phyloP scores from a whole-genome alignment of 208 protist genomes.

The Leptomonas pyrrhocoris region DNA sequence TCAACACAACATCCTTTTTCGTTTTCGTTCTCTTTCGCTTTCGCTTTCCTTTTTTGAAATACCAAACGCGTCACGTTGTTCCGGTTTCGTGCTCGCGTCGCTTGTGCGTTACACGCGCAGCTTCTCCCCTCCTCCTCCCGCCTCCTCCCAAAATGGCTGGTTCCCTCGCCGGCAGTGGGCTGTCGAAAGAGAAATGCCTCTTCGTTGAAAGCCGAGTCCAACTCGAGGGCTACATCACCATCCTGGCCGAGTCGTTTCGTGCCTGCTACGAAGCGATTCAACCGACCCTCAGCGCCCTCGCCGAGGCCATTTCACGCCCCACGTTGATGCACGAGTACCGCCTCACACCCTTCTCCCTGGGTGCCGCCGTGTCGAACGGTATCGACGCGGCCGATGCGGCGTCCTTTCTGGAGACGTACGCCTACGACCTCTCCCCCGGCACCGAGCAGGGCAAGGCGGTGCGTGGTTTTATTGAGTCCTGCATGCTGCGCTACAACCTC shows the following conservation, averaged over 20 bases:
- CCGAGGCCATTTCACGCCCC: constrained; percentile 95
- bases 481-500: constrained; percentile 82
- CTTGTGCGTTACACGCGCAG: no score
- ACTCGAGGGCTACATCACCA: constrained; percentile 52
- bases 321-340: constrained; percentile 97
- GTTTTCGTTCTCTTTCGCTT: constrained; percentile 8
- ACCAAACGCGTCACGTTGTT: background rate
- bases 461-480: constrained; percentile 62
- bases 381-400: constrained; percentile 91
- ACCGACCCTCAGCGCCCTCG: constrained; percentile 70
- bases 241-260: constrained; percentile 82
- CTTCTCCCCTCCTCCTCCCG: background rate
- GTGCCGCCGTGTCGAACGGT: constrained; percentile 96
- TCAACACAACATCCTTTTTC: background rate
- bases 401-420: constrained; percentile 73
- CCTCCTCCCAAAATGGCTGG: background rate
- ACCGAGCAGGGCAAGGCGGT: constrained; percentile 29
- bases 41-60: constrained; percentile 13
- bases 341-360: constrained; percentile 97
- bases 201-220: constrained; percentile 66
- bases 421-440: constrained; percentile 62
- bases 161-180: background rate
- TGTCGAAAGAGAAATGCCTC: constrained; percentile 43
- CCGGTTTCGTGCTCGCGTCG: no score
- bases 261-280: constrained; percentile 48